These are phyloP conservation scores for Penicillium olsonii DNA, from an alignment of 2,329 filamentous ascomycete species.

Conservation along the genomic window DNA sequence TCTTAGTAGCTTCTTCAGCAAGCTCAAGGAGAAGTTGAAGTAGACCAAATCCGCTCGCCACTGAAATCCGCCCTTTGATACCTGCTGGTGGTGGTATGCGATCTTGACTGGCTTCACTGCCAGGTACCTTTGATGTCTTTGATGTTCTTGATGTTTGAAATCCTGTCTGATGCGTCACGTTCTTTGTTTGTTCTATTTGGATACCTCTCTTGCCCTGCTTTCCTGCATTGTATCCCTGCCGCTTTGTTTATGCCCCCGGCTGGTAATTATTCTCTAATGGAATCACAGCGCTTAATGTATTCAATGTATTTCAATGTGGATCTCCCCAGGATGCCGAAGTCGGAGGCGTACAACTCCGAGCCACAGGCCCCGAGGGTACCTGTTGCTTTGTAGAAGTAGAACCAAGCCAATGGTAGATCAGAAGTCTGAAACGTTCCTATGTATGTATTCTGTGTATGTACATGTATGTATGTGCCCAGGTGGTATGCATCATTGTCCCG, in stretches of 20 bases:
- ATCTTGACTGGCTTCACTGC: constrained; percentile 7
- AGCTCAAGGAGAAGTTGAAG: constrained; percentile 57
- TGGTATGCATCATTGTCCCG: not conserved
- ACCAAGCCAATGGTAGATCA: constrained; percentile 6
- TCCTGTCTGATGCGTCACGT: constrained; percentile 2
- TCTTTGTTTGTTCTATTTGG: constrained; percentile 22
- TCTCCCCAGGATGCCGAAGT: constrained; percentile 2
- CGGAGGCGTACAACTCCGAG: too few relatives aligned
- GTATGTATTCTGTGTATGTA: too few relatives aligned
- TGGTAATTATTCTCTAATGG: constrained; percentile 20
- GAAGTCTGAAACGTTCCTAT: too few relatives aligned
- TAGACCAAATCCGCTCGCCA: constrained; percentile 17
- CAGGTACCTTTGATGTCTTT: constrained; percentile 3
- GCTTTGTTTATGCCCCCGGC: constrained; percentile 16
- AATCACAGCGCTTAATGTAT: constrained; percentile 5
- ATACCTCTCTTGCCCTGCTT: constrained; percentile 28
- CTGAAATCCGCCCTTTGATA: not conserved
- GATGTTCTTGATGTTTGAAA: not conserved
- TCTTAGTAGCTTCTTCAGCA: constrained; percentile 61
- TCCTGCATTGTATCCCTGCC: constrained; percentile 26
- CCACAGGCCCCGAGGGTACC: too few relatives aligned
- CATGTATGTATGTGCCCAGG: too few relatives aligned
- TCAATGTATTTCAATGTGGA: not conserved
- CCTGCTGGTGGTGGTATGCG: constrained; percentile 2
- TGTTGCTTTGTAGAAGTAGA: too few relatives aligned